Conservation (phyloP, 306 rosid genomes). For the Sechiopsis laciniata region DNA sequence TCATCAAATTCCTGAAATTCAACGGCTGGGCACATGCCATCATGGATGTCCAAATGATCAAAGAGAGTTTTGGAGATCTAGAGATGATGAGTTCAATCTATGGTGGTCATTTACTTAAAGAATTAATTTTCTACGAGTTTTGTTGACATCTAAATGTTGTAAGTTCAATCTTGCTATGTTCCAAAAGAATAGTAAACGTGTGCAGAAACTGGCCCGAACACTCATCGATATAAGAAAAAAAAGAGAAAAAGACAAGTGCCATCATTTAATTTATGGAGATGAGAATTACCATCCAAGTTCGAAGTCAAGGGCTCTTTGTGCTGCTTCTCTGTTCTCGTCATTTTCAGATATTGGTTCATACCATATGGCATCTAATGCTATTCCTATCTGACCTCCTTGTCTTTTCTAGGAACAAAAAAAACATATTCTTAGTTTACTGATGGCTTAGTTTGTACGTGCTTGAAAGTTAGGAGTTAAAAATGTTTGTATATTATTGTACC, state of each 20-base stretch:
- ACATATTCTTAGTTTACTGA: background rate
- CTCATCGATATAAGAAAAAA: too few relatives aligned
- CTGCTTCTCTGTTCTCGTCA: constrained; percentile 80
- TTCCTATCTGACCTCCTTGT: constrained; percentile 82
- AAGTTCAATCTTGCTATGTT: too few relatives aligned
- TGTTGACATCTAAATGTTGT: too few relatives aligned
- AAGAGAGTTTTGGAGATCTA: too few relatives aligned
- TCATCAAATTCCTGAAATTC: background rate
- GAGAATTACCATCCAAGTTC: constrained; percentile 68
- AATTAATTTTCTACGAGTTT: too few relatives aligned
- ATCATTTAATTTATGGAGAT: background rate
- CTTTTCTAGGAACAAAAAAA: constrained; percentile 35
- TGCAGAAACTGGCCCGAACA: too few relatives aligned
- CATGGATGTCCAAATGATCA: too few relatives aligned
- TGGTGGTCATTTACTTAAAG: too few relatives aligned
- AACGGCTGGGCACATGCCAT: background rate
- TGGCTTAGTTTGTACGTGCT: background rate
- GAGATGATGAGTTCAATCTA: too few relatives aligned
- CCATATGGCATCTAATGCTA: constrained; percentile 73
- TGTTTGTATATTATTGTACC: constrained; percentile 34
- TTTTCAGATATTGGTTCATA: constrained; percentile 65
- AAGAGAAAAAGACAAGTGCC: background rate
- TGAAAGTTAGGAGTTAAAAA: background rate
- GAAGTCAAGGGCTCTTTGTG: constrained; percentile 70
- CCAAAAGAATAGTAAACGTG: too few relatives aligned